A percentile compares a stretch with the other conserved stretches of the same genome.
Evolutionary conservation across 805 yeast species (phyloP).

Genomic region (Saturnispora bothae): DNA sequence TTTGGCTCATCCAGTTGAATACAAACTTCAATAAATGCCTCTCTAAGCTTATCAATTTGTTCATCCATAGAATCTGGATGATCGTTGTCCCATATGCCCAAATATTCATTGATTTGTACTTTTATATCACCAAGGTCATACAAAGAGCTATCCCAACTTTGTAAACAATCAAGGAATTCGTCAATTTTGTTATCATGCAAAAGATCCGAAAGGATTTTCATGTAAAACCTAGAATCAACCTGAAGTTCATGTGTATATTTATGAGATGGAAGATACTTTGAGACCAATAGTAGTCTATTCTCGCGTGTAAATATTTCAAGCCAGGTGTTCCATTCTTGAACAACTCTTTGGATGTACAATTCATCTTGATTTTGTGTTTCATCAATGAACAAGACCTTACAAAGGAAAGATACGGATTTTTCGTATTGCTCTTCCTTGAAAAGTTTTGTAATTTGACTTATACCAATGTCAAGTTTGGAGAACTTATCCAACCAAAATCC

Average conservation of each 20-base stretch:
- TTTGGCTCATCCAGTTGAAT: conserved; percentile 46
- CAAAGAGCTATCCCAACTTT: conserved; percentile 47
- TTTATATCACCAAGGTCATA: conserved; percentile 39
- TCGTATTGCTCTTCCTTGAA: conserved; percentile 41
- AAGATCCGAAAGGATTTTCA: conserved; percentile 37
- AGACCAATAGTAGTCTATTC: conserved; percentile 36
- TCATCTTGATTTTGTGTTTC: conserved; percentile 15
- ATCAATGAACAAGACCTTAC: conserved; percentile 23
- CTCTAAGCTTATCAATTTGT: conserved; percentile 25
- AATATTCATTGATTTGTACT: conserved; percentile 36
- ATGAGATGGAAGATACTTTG: conserved; percentile 45
- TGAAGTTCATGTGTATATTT: conserved; percentile 13
- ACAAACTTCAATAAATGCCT: conserved; percentile 42
- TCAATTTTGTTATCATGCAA: conserved; percentile 27
- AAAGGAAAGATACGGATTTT: conserved; percentile 42
- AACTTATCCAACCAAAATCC: conserved; percentile 39
- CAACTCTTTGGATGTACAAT: conserved; percentile 16
- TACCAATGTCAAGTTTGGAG: conserved; percentile 51
- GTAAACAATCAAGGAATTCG: conserved; percentile 33
- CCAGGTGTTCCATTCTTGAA: conserved; percentile 58
- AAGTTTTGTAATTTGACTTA: conserved; percentile 38
- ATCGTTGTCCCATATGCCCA: conserved; percentile 22
- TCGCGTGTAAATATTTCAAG: conserved; percentile 40
- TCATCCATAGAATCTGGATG: background rate
- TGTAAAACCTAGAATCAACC: conserved; percentile 33